phyloP scores from a whole-genome alignment of 768 basidiomycete genomes.

The Candolleomyces efflorescens region DNA sequence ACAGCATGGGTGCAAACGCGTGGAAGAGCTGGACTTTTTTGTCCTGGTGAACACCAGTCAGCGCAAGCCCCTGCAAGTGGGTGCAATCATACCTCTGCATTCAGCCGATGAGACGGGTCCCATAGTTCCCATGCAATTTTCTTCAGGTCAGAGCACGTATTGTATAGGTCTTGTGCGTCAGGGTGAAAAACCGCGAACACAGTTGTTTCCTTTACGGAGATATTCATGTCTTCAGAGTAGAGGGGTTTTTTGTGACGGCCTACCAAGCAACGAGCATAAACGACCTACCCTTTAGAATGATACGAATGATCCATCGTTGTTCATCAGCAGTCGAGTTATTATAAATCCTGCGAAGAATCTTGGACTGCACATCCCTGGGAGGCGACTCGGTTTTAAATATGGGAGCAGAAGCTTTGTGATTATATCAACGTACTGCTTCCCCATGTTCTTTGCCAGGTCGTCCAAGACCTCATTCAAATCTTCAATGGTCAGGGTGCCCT shows the following conservation, averaged over 20 bases:
- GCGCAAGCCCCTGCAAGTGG: neutral
- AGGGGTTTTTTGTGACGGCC: neutral
- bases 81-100: constrained; percentile 44
- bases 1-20: constrained; percentile 93
- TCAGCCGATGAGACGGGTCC: constrained; percentile 65
- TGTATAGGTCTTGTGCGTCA: constrained; percentile 91
- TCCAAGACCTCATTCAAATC: constrained; percentile 82
- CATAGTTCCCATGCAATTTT: constrained; percentile 88
- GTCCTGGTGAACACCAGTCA: constrained; percentile 38
- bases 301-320: constrained; percentile 93
- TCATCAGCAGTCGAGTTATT: constrained; percentile 81
- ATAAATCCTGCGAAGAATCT: constrained; percentile 71
- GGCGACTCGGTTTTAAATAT: neutral
- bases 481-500: constrained; percentile 73
- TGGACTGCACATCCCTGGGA: constrained; percentile 67
- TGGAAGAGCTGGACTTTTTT: constrained; percentile 80
- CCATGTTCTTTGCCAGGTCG: constrained; percentile 63
- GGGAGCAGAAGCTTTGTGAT: neutral
- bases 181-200: constrained; percentile 91
- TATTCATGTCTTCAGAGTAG: constrained; percentile 69
- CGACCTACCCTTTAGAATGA: constrained; percentile 82
- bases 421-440: constrained; percentile 58
- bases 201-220: constrained; percentile 91
- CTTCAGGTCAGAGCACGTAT: constrained; percentile 95
- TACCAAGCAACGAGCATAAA: neutral